Evolutionary conservation across 2,329 filamentous ascomycete genomes (phyloP).

Genomic region (Fusarium sp.): DNA sequence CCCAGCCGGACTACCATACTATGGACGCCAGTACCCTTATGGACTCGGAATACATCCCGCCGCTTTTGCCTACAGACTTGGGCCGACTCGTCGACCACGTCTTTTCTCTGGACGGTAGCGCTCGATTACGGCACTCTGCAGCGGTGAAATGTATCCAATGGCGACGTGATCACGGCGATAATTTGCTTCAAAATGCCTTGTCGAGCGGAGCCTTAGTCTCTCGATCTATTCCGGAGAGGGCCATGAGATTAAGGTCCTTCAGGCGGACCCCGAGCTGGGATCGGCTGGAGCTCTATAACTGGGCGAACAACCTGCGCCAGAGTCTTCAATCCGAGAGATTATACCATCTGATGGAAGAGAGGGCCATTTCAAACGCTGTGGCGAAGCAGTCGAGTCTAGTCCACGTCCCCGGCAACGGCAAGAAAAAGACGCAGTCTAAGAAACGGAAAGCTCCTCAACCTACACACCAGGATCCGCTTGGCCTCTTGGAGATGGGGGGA

Average conservation of each 20-base stretch:
- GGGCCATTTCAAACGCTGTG: slow-evolving; percentile 9
- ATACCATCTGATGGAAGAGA: slow-evolving; percentile 35
- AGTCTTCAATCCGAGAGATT: slow-evolving; percentile 50
- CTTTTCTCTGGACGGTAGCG: slow-evolving; percentile 80
- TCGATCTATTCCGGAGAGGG: slow-evolving; percentile 28
- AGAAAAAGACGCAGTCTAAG: slow-evolving; percentile 1
- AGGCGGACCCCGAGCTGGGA: slow-evolving; percentile 42
- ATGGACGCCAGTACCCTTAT: slow-evolving; percentile 96
- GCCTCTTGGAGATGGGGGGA: slow-evolving; percentile 76
- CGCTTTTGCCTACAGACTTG: slow-evolving; percentile 81
- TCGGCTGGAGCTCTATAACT: slow-evolving; percentile 50
- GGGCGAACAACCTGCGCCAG: slow-evolving; percentile 51
- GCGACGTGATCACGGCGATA: slow-evolving; percentile 57
- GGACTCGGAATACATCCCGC: slow-evolving; percentile 89
- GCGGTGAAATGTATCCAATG: slow-evolving; percentile 84
- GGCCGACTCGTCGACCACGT: slow-evolving; percentile 73
- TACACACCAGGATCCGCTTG: slow-evolving; percentile 78
- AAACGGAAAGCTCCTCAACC: slow-evolving; percentile 15
- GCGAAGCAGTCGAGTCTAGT: slow-evolving; percentile 37
- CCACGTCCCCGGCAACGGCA: slow-evolving; percentile 2
- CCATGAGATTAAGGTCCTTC: slow-evolving; percentile 29
- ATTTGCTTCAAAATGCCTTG: slow-evolving; percentile 30
- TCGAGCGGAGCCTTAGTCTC: slow-evolving; percentile 27
- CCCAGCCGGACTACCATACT: slow-evolving; percentile 76
- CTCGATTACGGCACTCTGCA: slow-evolving; percentile 83